A percentile compares a stretch with the other conserved stretches of the same genome.
Evolutionary conservation across 2,329 filamentous ascomycete species (phyloP).

Genomic region (Microsporum ferrugineum): DNA sequence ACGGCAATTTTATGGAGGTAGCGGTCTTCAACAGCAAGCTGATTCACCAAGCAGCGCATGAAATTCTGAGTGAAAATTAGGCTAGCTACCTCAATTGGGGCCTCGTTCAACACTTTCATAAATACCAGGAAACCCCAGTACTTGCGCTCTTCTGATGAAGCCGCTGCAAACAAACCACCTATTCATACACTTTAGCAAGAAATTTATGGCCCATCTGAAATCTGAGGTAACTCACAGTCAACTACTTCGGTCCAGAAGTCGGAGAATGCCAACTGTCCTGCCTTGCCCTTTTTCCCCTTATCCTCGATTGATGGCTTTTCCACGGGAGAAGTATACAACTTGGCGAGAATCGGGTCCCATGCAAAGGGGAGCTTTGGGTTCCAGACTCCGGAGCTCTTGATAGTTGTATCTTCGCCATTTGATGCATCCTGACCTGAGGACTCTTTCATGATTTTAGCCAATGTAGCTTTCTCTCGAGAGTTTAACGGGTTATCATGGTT

Average conservation of each 20-base stretch:
- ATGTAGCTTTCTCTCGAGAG: constrained; percentile 52
- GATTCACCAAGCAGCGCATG: constrained; percentile 70
- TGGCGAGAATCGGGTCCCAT: constrained; percentile 65
- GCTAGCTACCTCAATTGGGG: constrained; percentile 40
- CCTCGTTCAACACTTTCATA: constrained; percentile 55
- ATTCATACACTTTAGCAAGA: constrained; percentile 19
- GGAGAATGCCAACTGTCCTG: constrained; percentile 44
- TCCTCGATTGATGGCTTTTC: constrained; percentile 22
- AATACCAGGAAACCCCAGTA: constrained; percentile 86
- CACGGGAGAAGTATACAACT: constrained; percentile 24
- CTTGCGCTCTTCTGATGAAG: constrained; percentile 77
- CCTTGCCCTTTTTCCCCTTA: constrained; percentile 23
- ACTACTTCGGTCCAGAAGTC: constrained; percentile 80
- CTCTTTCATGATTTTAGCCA: constrained; percentile 72
- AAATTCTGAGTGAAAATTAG: constrained; percentile 72
- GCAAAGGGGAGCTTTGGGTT: constrained; percentile 75
- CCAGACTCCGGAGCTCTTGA: constrained; percentile 54
- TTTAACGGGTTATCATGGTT: constrained; percentile 59
- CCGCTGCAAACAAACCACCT: constrained; percentile 75
- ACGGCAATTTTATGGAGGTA: constrained; percentile 70
- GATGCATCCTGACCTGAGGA: constrained; percentile 25
- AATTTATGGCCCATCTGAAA: not conserved
- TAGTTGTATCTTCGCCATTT: constrained; percentile 21
- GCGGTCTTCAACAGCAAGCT: constrained; percentile 63
- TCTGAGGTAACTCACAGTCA: constrained; percentile 53